Evolutionary conservation across 1,284 basidiomycete genomes (phyloP).

Genomic region (Megacollybia platyphylla): DNA sequence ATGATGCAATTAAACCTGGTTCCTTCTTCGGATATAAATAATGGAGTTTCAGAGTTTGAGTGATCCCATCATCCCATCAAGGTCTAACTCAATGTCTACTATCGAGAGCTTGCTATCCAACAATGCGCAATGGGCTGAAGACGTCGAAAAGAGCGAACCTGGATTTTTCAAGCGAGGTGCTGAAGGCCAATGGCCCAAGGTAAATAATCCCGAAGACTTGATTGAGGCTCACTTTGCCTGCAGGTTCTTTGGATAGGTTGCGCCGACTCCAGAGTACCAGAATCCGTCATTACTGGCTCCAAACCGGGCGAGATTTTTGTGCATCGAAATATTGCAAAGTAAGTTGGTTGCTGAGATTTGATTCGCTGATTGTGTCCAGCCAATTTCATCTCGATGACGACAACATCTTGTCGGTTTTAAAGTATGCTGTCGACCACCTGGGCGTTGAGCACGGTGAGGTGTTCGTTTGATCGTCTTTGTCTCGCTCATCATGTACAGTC

Average conservation of each 20-base stretch:
- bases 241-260: constrained; percentile 40
- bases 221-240: constrained; percentile 9
- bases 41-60: background rate
- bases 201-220: constrained; percentile 11
- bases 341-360: constrained; percentile 5
- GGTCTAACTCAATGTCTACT: constrained; percentile 12
- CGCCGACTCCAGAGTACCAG: constrained; percentile 41
- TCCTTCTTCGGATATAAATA: background rate
- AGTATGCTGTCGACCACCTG: constrained; percentile 70
- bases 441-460: constrained; percentile 74
- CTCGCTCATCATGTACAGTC: constrained; percentile 12
- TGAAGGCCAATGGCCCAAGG: constrained; percentile 48
- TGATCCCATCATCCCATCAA: background rate
- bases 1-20: background rate
- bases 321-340: constrained; percentile 35
- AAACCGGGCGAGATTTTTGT: constrained; percentile 33
- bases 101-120: constrained; percentile 26
- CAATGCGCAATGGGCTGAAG: constrained; percentile 35
- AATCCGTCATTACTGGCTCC: constrained; percentile 25
- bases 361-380: constrained; percentile 22
- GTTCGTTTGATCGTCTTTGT: constrained; percentile 10
- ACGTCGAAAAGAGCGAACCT: constrained; percentile 33
- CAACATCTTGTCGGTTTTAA: constrained; percentile 67
- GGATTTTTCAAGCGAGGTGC: constrained; percentile 36
- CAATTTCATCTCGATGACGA: constrained; percentile 75